Evolutionary conservation across 805 yeast species (phyloP).

Genomic region (Zygosaccharomyces gambellarensis): DNA sequence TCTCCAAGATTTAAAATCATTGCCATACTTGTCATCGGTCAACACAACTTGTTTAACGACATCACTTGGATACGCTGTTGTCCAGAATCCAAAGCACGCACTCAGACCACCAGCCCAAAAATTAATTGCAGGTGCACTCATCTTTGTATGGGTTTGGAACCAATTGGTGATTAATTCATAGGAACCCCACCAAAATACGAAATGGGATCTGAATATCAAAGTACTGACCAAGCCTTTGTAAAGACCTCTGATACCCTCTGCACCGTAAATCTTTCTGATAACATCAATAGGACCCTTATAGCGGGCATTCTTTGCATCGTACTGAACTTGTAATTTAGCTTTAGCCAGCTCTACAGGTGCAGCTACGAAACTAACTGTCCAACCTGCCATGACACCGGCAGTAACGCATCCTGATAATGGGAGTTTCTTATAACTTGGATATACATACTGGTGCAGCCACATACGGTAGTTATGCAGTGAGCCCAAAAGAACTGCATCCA

Average conservation of each 20-base stretch:
- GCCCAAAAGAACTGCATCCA: conserved; percentile 91
- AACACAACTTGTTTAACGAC: conserved; percentile 82
- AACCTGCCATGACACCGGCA: conserved; percentile 77
- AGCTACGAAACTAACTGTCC: conserved; percentile 92
- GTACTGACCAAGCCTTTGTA: conserved; percentile 84
- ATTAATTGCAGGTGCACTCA: conserved; percentile 68
- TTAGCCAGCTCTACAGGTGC: conserved; percentile 90
- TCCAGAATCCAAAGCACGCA: conserved; percentile 79
- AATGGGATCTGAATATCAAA: conserved; percentile 80
- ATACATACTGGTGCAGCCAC: conserved; percentile 58
- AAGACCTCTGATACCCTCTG: conserved; percentile 65
- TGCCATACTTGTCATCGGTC: conserved; percentile 71
- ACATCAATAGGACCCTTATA: conserved; percentile 83
- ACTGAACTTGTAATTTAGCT: conserved; percentile 85
- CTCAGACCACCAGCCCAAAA: conserved; percentile 91
- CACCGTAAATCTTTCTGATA: conserved; percentile 49
- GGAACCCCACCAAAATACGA: conserved; percentile 91
- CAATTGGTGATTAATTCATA: conserved; percentile 72
- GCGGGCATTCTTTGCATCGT: conserved; percentile 62
- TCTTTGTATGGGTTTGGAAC: conserved; percentile 57
- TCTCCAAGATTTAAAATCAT: conserved; percentile 65
- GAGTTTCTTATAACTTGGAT: conserved; percentile 52
- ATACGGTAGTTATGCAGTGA: conserved; percentile 74
- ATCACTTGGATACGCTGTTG: conserved; percentile 82
- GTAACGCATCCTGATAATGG: conserved; percentile 71